Base-by-base conservation (phyloP, 805 yeast species). In the Suhomyces faveliae region DNA sequence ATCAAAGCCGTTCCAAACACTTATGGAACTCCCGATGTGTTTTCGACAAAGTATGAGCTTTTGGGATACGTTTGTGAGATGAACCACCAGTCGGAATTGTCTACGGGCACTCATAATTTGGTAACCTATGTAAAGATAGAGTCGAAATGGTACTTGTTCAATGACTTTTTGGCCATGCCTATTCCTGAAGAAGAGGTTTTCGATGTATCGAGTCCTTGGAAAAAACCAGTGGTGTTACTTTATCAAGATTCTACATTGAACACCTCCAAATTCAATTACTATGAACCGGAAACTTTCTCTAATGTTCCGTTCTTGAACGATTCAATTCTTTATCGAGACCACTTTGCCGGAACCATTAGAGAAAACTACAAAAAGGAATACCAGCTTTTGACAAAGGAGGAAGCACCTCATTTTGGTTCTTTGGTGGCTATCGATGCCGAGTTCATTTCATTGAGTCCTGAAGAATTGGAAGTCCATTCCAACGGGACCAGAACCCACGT, bases 361-460 rank as follows among this genome's bases (percentile, higher is more conserved):
- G 81, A 80, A 45, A 78, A 75, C 0, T 73, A 76, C 48, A 74
- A 72, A 40, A 71, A 78, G 45, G 92, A 89, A 52, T 88, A 87
- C 60, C 78, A 81, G 55, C 69, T 87, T n/a, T 67, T 89, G 49
- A 81, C 89, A 0, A 68, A 68, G 27, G 74, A 77, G 41, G 91
- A 87, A 56, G 87, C 89, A 0, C 97, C 97, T 0, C 60, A 60
- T 17, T 77, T 83, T 0, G 96, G 96, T 0, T 73, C 88, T 1
- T 63, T 90, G 35, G 84, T 92, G 15, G 99, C 98, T 0, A 85
- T 94, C 48, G 99, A 94, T 72, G 97, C 99, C 0, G 99, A 94
- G 65, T 94, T 95, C 74, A 98, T 94, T 2, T 79, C 84, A 24
- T 63, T 91, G 25, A 80, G 83, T 42, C 87, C 87, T 3, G 97